These are phyloP conservation scores for Vachellia pachyceras DNA, from an alignment of 306 rosid species.

Conservation along the genomic window DNA sequence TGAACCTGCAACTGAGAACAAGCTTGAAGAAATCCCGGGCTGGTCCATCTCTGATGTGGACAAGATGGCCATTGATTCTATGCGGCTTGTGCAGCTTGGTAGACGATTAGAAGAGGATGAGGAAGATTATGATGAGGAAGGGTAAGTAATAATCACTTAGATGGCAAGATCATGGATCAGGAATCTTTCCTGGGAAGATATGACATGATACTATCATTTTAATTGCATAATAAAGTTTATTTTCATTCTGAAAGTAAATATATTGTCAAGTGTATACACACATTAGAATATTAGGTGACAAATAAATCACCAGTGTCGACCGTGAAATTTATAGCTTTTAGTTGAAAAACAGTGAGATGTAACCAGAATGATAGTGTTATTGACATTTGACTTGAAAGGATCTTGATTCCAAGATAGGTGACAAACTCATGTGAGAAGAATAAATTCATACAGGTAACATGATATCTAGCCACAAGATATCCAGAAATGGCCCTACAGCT, in stretches of 20 bases:
- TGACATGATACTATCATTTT: background rate
- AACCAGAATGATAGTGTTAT: background rate
- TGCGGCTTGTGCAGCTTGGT: conserved; percentile 76
- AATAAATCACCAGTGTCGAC: background rate
- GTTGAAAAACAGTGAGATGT: background rate
- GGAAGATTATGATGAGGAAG: conserved; percentile 94
- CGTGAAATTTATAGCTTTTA: background rate
- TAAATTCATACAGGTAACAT: conserved; percentile 43
- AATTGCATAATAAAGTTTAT: background rate
- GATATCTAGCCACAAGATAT: conserved; percentile 40
- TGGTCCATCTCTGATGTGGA: conserved; percentile 86
- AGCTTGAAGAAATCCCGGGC: conserved; percentile 81
- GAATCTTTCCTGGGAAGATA: background rate
- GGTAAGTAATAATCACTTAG: conserved; percentile 37
- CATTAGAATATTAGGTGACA: background rate
- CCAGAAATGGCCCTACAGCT: conserved; percentile 35
- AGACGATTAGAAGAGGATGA: conserved; percentile 78
- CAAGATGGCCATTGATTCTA: conserved; percentile 89
- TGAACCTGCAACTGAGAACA: conserved; percentile 53
- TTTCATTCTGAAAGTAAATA: background rate
- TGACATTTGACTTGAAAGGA: background rate
- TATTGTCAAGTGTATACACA: background rate
- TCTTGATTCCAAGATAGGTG: background rate
- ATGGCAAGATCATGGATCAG: conserved; percentile 32
- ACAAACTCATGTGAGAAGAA: conserved; percentile 43